phyloP scores from a whole-genome alignment of 148 eudicot species.

The Mesembryanthemum crystallinum region DNA sequence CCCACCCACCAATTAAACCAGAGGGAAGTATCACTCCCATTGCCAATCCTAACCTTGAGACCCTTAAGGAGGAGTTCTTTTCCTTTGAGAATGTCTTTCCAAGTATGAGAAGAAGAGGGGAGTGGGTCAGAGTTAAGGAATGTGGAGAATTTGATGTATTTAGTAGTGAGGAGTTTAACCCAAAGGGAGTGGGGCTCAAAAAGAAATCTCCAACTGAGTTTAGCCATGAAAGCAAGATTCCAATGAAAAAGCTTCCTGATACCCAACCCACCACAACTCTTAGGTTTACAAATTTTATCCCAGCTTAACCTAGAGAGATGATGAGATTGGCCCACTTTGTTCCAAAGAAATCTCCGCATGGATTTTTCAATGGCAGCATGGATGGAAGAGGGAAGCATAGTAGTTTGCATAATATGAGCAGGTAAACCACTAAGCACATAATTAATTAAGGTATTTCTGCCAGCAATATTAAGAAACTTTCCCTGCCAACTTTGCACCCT shows the following conservation, averaged over 20 bases:
- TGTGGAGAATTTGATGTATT: background rate
- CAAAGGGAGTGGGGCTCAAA: background rate
- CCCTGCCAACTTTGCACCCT: background rate
- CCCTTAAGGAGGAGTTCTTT: no score
- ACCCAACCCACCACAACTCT: background rate
- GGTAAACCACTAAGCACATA: background rate
- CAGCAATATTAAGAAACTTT: background rate
- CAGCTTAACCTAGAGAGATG: background rate
- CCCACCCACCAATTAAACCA: no score
- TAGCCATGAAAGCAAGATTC: background rate
- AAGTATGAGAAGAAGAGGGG: no score
- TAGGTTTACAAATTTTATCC: background rate
- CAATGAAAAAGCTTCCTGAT: background rate
- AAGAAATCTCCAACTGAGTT: background rate
- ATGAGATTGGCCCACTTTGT: background rate
- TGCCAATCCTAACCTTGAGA: no score
- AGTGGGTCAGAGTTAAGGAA: no score
- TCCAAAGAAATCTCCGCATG: background rate
- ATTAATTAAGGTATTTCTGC: background rate
- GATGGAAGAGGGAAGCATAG: background rate
- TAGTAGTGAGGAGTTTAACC: background rate
- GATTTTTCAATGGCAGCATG: no score
- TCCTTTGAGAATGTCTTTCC: no score
- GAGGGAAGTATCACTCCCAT: no score
- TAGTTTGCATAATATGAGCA: background rate